Evolutionary conservation across 805 yeast genomes (phyloP), one percentile per base, ranked within the genome.

Genomic region (Yarrowia porcina): DNA sequence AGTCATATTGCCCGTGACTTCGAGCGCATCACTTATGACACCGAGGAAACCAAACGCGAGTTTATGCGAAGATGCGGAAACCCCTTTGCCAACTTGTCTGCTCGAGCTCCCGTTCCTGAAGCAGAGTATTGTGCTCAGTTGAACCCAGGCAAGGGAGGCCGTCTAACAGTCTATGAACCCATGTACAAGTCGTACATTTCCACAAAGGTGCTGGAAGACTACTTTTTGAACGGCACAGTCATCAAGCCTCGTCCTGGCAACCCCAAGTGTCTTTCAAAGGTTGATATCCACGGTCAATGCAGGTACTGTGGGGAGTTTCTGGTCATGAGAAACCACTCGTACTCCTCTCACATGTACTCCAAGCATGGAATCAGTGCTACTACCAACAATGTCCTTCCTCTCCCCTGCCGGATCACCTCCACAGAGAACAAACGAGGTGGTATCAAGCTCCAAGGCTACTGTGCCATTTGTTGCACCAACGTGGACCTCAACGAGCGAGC

Each of bases 291-390:
- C 44, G 61, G 61, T 20, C 61, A 56, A 30, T 56, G 61, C 28
- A 15, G 61, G 12, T 56, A 30, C 61, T 56, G 61, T n/a, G 49
- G 49, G 20, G 49, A 56, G 38, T 56, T 56, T 30, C 61, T 56
- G 17, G 61, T 41, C 21, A 56, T 56, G 61, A 36, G 61, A 9
- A 56, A 56, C 49, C 61, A 56, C 61, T 56, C 61, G 49, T 56
- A 56, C 39, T 56, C 61, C 20, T 56, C 61, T 20, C 61, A 56
- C 49, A 56, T 56, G 61, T 39, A 28, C 38, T 39, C 61, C 36
- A 56, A 41, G 39, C 61, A 56, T 18, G 61, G 61, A 1, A 56
- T 56, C 28, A 28, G 39, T 11, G 61, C 61, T n/a, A 56, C 49
- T 12, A 28, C 61, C 28, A 56, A 56, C 61, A 56, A 39, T 49